Conservation (phyloP, 192 early-diverging fungal genomes). For the Backusella mclennaniae region DNA sequence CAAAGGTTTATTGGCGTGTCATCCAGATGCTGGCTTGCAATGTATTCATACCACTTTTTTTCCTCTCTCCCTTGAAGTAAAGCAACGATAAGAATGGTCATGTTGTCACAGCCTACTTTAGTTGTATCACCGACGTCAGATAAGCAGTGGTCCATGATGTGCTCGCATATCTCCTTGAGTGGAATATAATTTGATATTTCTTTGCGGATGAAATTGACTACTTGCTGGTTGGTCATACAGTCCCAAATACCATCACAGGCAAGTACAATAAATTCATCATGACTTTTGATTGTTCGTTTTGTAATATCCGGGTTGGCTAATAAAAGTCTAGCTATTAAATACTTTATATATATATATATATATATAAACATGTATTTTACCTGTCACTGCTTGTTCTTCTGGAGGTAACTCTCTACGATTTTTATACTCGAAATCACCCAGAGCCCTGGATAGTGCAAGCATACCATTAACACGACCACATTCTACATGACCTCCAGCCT, state of each 20-base stretch:
- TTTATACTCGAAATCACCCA: slow-evolving; percentile 99
- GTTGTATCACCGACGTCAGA: slow-evolving; percentile 83
- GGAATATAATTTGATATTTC: slow-evolving; percentile 60
- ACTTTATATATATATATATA: no score
- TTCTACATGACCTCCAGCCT: slow-evolving; percentile 94
- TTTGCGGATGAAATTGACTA: slow-evolving; percentile 81
- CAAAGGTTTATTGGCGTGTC: not conserved
- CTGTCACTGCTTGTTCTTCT: slow-evolving; percentile 92
- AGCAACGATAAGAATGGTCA: slow-evolving; percentile 93
- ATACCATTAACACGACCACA: slow-evolving; percentile 94
- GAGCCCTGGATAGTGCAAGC: slow-evolving; percentile 89
- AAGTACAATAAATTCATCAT: slow-evolving; percentile 89
- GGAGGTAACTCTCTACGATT: slow-evolving; percentile 63
- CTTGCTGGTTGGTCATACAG: slow-evolving; percentile 86
- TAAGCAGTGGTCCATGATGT: slow-evolving; percentile 88
- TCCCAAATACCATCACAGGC: slow-evolving; percentile 99
- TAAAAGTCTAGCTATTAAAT: not conserved
- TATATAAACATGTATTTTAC: slow-evolving; percentile 24
- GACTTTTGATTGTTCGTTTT: slow-evolving; percentile 51
- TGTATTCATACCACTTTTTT: slow-evolving; percentile 67
- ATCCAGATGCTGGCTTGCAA: not conserved
- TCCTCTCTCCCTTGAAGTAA: slow-evolving; percentile 72
- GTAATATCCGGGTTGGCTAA: slow-evolving; percentile 77
- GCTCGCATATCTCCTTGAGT: slow-evolving; percentile 76
- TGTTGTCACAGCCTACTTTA: slow-evolving; percentile 97